These are phyloP conservation scores for Miscanthus lutarioriparius DNA, from an alignment of 176 grass and related monocot species.

Conservation along the genomic window DNA sequence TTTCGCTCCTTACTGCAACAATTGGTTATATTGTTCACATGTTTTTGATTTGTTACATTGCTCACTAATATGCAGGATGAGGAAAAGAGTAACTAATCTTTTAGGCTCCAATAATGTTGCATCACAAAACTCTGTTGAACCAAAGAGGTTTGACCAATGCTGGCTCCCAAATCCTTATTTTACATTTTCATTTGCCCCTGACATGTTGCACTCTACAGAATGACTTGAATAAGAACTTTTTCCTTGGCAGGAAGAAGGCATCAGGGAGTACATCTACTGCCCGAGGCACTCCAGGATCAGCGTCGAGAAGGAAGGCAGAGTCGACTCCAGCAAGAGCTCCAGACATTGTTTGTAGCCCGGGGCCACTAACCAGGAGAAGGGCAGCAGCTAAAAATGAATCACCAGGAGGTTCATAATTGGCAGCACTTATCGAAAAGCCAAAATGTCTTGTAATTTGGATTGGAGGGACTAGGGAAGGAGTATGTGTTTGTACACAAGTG, in stretches of 20 bases:
- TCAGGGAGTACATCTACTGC: background rate
- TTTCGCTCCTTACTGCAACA: background rate
- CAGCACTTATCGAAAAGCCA: no score
- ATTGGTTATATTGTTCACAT: background rate
- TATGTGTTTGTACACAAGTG: background rate
- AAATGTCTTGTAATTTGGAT: background rate
- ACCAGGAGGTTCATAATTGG: background rate
- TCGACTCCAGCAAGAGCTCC: background rate
- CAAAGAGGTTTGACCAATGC: slow-evolving; percentile 7
- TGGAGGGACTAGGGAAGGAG: background rate
- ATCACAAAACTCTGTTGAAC: background rate
- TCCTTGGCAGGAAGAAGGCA: background rate
- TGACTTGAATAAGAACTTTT: background rate
- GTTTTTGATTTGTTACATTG: background rate
- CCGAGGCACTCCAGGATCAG: background rate
- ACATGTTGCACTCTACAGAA: background rate
- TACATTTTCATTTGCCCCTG: background rate
- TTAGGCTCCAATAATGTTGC: background rate
- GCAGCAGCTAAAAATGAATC: background rate
- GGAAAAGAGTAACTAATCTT: background rate
- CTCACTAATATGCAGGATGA: slow-evolving; percentile 4
- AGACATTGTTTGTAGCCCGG: background rate
- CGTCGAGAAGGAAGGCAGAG: background rate
- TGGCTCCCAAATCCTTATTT: background rate
- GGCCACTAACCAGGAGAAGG: slow-evolving; percentile 11